These are phyloP conservation scores for Penicillium mononematosum DNA, from an alignment of 495 filamentous ascomycete genomes.

Conservation along the genomic window DNA sequence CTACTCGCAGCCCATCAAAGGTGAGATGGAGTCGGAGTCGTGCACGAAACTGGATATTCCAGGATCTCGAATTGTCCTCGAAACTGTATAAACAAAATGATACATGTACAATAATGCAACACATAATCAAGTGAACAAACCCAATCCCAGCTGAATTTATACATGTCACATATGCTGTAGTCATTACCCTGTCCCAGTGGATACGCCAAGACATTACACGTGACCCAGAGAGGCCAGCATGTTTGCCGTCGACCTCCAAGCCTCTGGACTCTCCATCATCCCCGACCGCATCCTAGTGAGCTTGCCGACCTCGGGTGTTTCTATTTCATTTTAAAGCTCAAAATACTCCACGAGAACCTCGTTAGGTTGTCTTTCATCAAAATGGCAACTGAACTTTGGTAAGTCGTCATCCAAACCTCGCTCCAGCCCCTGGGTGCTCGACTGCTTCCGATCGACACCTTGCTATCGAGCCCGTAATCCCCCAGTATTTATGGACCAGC, in stretches of 20 bases:
- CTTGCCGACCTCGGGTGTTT: slow-evolving; percentile 24
- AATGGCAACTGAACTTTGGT: slow-evolving; percentile 69
- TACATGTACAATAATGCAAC: slow-evolving; percentile 5
- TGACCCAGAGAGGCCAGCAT: slow-evolving; percentile 38
- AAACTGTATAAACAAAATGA: slow-evolving; percentile 12
- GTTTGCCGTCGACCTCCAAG: slow-evolving; percentile 44
- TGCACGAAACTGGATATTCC: slow-evolving; percentile 45
- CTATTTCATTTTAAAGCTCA: slow-evolving; percentile 22
- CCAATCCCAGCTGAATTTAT: slow-evolving; percentile 5
- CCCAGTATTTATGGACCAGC: slow-evolving; percentile 17
- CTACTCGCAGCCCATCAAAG: slow-evolving; percentile 34
- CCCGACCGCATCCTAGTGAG: slow-evolving; percentile 29
- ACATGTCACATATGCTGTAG: neutral
- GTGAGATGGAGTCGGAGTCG: slow-evolving; percentile 17
- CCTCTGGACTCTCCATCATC: slow-evolving; percentile 34
- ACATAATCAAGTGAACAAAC: slow-evolving; percentile 5
- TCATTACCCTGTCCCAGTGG: slow-evolving; percentile 10
- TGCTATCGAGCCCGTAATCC: slow-evolving; percentile 15
- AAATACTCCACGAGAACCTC: slow-evolving; percentile 15
- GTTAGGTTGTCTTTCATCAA: slow-evolving; percentile 30
- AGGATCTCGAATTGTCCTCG: slow-evolving; percentile 34
- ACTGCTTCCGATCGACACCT: slow-evolving; percentile 30
- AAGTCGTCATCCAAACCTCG: slow-evolving; percentile 40
- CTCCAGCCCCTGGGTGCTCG: slow-evolving; percentile 33
- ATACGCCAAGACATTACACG: slow-evolving; percentile 38